Evolutionary conservation across 768 basidiomycete genomes (phyloP), one percentile per base, ranked within the genome.

Genomic region (Trametes villosa): DNA sequence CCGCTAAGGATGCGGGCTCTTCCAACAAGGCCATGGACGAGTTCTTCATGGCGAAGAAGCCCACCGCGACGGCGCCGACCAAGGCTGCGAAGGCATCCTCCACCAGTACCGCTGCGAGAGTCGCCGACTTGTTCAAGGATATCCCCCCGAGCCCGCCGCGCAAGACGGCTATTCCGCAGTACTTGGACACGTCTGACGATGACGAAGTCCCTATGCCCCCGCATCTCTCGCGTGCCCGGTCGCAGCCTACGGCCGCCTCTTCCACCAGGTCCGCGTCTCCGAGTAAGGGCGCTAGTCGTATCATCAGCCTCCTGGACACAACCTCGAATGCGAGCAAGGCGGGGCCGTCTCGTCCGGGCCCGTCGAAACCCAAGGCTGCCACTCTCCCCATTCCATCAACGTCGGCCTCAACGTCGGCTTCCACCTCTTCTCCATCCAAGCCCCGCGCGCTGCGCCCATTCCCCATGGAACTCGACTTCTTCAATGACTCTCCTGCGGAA

Each of bases 51-150:
- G 58, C 61, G 18, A 60, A 51, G 53, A 63, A 57, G 26, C 0
- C 56, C 1, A 36, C 47, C 3, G 17, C 57, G 9, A 33, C 49
- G n/a, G 15, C 26, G 18, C 9, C 27, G 9, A 6, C 33, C 30
- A 65, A 61, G 30, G 13, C 30, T 11, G 29, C 46, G 18, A 55
- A 49, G n/a, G n/a, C n/a, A 36, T n/a, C 38, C 24, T 29, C 48
- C 1, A 26, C 53, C 8, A 64, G 31, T n/a, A 47, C 53, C 18
- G 31, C 50, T 13, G 36, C 52, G 9, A 60, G 36, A 20, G 54
- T 65, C 1, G 61, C 57, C 6, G 58, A 65, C n/a, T 49, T 66
- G 26, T 66, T 63, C 59, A 60, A 47, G n/a, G 59, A 58, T 13
- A 29, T 27, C 4, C 52, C 52, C 17, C 12, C 52, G 17, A n/a